A percentile compares a stretch with the other conserved stretches of the same genome.
Evolutionary conservation across 2,329 filamentous ascomycete genomes (phyloP).

Genomic region (Microsporum audouinii): DNA sequence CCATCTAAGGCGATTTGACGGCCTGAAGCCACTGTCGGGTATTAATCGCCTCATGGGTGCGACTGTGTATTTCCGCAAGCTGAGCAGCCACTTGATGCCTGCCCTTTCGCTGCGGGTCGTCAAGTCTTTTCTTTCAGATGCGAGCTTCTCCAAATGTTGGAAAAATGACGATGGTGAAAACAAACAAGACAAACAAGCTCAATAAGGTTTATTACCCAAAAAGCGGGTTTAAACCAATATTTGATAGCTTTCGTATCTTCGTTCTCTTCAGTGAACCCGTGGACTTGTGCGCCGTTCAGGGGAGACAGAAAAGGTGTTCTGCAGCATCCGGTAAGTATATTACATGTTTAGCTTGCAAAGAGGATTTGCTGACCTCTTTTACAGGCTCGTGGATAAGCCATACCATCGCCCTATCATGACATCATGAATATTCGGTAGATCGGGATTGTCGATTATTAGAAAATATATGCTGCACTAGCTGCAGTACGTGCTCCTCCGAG

Average conservation of each 20-base stretch:
- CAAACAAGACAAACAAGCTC: slow-evolving; percentile 14
- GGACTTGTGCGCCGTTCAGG: not conserved
- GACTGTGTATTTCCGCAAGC: slow-evolving; percentile 7
- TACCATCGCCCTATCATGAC: not conserved
- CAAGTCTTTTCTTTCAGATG: not conserved
- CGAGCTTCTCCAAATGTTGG: not conserved
- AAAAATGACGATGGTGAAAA: slow-evolving; percentile 5
- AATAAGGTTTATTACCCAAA: slow-evolving; percentile 1
- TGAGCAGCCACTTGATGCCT: slow-evolving; percentile 5
- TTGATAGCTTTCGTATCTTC: not conserved
- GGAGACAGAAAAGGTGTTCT: not conserved
- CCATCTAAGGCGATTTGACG: slow-evolving; percentile 18
- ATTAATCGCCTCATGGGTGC: slow-evolving; percentile 27
- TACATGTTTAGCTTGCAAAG: not conserved
- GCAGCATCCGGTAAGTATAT: not conserved
- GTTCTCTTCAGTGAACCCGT: not conserved
- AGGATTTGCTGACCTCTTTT: not conserved
- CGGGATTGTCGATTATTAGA: not conserved
- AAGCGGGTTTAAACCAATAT: not conserved
- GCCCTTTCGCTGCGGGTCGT: not conserved
- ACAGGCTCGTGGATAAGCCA: not conserved
- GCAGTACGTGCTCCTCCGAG: not conserved
- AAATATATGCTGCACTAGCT: not conserved
- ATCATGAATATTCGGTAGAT: not conserved
- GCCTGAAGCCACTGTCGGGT: slow-evolving; percentile 24